Percentiles rank a stretch among this genome's conserved stretches.
phyloP scores from a whole-genome alignment of 345 rosid genomes.

The Citropsis articulata region DNA sequence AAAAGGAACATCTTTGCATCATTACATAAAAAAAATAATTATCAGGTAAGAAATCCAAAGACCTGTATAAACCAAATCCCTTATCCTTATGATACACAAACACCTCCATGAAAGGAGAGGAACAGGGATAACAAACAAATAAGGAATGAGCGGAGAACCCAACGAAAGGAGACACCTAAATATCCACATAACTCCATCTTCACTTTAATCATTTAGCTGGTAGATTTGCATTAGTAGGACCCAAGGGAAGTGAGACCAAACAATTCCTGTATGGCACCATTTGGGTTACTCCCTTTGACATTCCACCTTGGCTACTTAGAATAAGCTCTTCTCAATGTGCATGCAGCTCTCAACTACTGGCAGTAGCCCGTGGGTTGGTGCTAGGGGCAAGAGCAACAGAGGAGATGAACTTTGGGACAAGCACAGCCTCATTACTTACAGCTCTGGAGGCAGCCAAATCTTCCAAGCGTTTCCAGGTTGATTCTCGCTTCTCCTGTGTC shows the following conservation, averaged over 20 bases:
- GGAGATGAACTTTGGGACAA: slow-evolving; percentile 47
- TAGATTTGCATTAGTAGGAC: neutral
- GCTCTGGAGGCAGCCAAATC: slow-evolving; percentile 58
- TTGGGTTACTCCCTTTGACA: neutral
- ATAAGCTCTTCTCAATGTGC: slow-evolving; percentile 6
- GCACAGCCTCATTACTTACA: slow-evolving; percentile 53
- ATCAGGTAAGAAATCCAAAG: slow-evolving; percentile 20
- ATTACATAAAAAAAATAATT: slow-evolving; percentile 26
- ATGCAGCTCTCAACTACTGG: slow-evolving; percentile 35
- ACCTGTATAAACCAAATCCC: slow-evolving; percentile 31
- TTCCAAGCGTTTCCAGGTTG: slow-evolving; percentile 66
- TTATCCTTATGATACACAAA: slow-evolving; percentile 47
- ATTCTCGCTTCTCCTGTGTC: slow-evolving; percentile 44
- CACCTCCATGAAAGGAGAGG: slow-evolving; percentile 18
- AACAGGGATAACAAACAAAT: neutral
- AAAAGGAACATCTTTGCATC: slow-evolving; percentile 22
- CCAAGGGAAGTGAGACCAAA: slow-evolving; percentile 10
- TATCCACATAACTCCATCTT: slow-evolving; percentile 14
- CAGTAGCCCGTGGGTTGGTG: slow-evolving; percentile 36
- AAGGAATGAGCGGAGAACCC: slow-evolving; percentile 12
- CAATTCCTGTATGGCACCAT: slow-evolving; percentile 14
- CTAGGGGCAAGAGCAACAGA: slow-evolving; percentile 40
- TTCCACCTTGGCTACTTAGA: slow-evolving; percentile 5
- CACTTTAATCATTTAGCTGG: slow-evolving; percentile 5
- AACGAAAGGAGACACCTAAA: slow-evolving; percentile 14